Evolutionary conservation across 768 basidiomycete species (phyloP).

Genomic region (Dacryopinax primogenitus): DNA sequence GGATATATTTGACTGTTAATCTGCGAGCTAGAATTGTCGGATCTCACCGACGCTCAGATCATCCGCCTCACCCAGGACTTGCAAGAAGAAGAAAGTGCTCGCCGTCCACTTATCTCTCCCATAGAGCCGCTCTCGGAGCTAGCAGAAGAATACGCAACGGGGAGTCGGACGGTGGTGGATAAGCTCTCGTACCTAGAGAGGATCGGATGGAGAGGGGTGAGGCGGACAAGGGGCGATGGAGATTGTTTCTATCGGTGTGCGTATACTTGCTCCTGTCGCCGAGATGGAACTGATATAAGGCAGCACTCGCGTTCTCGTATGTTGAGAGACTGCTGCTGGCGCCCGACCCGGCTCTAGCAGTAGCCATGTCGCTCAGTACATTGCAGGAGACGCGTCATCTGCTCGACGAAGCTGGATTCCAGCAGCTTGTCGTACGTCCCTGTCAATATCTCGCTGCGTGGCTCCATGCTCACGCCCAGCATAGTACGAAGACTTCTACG

Average conservation of each 20-base stretch:
- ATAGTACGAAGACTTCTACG: slow-evolving; percentile 49
- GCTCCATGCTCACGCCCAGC: neutral
- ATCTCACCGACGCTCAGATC: slow-evolving; percentile 18
- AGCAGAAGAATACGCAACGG: slow-evolving; percentile 22
- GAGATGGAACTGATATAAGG: neutral
- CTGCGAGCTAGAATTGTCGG: neutral
- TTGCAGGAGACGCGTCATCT: slow-evolving; percentile 39
- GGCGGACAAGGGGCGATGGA: slow-evolving; percentile 63
- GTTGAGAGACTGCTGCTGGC: slow-evolving; percentile 52
- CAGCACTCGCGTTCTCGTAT: slow-evolving; percentile 74
- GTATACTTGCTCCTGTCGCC: slow-evolving; percentile 16
- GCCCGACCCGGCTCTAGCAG: slow-evolving; percentile 35
- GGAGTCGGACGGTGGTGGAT: slow-evolving; percentile 32
- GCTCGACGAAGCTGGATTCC: slow-evolving; percentile 49
- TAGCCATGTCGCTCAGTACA: slow-evolving; percentile 39
- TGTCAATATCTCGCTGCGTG: neutral
- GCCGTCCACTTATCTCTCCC: slow-evolving; percentile 24
- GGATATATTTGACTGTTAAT: neutral
- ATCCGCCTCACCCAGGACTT: slow-evolving; percentile 15
- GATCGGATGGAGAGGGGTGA: slow-evolving; percentile 51
- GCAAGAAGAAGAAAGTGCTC: slow-evolving; percentile 11
- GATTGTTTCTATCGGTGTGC: slow-evolving; percentile 84
- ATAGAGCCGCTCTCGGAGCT: slow-evolving; percentile 25
- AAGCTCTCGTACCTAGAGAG: slow-evolving; percentile 61
- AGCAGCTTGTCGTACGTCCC: slow-evolving; percentile 48